phyloP scores from a whole-genome alignment of 148 eudicot species.

The Nyssa sinensis region DNA sequence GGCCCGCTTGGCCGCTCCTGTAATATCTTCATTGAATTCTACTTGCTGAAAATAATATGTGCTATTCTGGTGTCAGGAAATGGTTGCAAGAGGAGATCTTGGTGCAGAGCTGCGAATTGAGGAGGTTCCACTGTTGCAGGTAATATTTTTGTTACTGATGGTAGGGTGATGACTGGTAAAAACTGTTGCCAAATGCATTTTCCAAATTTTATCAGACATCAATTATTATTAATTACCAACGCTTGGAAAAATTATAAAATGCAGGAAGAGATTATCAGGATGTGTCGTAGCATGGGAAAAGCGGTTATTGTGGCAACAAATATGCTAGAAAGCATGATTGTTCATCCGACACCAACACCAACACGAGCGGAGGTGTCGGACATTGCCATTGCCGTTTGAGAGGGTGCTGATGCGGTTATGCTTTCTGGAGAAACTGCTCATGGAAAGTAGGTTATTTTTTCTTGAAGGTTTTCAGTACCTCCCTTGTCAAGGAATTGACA shows the following conservation, averaged over 20 bases:
- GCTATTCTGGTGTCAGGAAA: conserved; percentile 50
- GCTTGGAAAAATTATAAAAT: conserved; percentile 6
- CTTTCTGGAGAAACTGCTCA: conserved; percentile 99
- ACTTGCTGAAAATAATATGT: not conserved
- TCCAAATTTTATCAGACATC: not conserved
- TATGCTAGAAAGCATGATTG: conserved; percentile 99
- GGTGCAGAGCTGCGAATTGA: conserved; percentile 91
- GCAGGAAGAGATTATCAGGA: conserved; percentile 89
- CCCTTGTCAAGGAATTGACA: not conserved
- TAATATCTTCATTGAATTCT: not conserved
- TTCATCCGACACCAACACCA: conserved; percentile 99
- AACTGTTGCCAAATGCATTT: not conserved
- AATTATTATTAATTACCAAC: conserved; percentile 3
- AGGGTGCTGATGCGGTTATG: conserved; percentile 99
- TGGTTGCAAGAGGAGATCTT: conserved; percentile 97
- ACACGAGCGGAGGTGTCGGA: conserved; percentile 98
- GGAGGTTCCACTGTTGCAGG: conserved; percentile 89
- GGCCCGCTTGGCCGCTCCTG: too few species aligned
- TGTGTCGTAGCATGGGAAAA: conserved; percentile 96
- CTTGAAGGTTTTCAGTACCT: too few species aligned
- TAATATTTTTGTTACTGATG: conserved; percentile 21
- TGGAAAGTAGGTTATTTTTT: conserved; percentile 72
- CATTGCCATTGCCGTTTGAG: conserved; percentile 96
- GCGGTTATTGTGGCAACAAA: conserved; percentile 98
- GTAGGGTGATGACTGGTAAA: not conserved